These are phyloP conservation scores for Tolypocladium guangdongense DNA, from an alignment of 2,329 filamentous ascomycete genomes.

Conservation along the genomic window DNA sequence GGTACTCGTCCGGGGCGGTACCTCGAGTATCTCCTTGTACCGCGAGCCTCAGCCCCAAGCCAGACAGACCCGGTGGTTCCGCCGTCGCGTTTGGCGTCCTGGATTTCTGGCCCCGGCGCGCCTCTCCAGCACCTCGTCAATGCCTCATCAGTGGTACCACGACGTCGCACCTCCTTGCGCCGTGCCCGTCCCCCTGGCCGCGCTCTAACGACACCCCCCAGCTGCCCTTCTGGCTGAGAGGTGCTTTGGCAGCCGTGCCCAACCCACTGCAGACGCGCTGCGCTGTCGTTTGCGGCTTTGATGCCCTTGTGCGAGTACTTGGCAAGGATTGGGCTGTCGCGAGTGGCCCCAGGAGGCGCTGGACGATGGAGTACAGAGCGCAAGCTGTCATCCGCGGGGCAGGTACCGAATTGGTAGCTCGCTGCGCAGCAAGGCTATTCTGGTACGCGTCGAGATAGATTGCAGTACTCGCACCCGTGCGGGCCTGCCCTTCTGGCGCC, in stretches of 20 bases:
- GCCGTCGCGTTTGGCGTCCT: neutral
- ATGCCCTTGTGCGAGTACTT: neutral
- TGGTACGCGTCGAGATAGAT: neutral
- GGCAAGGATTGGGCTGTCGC: neutral
- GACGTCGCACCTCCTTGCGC: neutral
- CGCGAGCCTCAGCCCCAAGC: neutral
- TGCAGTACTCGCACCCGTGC: slow-evolving; percentile 1
- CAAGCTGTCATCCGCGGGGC: too few relatives aligned
- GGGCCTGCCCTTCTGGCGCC: neutral
- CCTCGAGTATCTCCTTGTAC: neutral
- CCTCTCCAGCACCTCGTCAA: neutral
- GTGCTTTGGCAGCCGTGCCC: neutral
- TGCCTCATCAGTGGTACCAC: neutral
- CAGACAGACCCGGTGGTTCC: neutral
- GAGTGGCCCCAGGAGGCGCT: neutral
- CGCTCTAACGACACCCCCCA: neutral
- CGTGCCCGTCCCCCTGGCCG: neutral
- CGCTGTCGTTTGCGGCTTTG: neutral
- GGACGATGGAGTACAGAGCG: neutral
- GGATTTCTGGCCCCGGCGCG: neutral
- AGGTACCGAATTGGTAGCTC: too few relatives aligned
- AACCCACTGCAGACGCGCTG: too few relatives aligned
- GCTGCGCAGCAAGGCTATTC: too few relatives aligned
- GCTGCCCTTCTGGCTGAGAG: neutral
- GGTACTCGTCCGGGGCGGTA: neutral